phyloP scores from a whole-genome alignment of 1,284 basidiomycete species.

The Pascua guehoae region DNA sequence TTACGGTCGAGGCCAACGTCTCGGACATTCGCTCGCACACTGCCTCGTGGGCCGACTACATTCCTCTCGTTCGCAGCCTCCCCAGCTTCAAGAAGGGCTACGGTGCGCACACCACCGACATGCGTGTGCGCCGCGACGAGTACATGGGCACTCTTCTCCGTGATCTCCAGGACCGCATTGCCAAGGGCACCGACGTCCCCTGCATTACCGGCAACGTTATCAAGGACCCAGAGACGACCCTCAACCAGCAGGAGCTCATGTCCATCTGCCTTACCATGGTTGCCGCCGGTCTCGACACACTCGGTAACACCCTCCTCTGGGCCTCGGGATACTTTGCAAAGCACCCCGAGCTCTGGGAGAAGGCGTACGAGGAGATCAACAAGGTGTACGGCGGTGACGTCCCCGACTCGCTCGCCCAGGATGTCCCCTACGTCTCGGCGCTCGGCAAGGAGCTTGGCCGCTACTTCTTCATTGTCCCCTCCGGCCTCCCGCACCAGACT shows the following conservation, averaged over 20 bases:
- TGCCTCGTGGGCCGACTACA: conserved; percentile 15
- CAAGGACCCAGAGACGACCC: conserved; percentile 21
- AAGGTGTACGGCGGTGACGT: conserved; percentile 9
- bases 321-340: conserved; percentile 17
- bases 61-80: conserved; percentile 15
- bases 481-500: conserved; percentile 17
- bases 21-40: conserved; percentile 15
- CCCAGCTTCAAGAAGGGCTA: conserved; percentile 1
- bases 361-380: conserved; percentile 15
- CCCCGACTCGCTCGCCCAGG: conserved; percentile 16
- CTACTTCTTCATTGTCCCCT: conserved; percentile 20
- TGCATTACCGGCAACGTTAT: conserved; percentile 21
- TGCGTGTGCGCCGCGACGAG: conserved; percentile 14
- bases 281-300: conserved; percentile 20
- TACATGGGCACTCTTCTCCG: conserved; percentile 18
- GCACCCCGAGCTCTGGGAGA: conserved; percentile 19
- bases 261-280: conserved; percentile 24
- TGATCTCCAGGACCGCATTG: conserved; percentile 17
- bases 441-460: conserved; percentile 14
- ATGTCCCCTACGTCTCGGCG: conserved; percentile 15
- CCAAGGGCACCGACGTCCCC: conserved; percentile 16
- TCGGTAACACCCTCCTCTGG: conserved; percentile 22
- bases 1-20: conserved; percentile 13
- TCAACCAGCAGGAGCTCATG: conserved; percentile 13
- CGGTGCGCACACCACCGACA: conserved; percentile 2